Evolutionary conservation across 345 rosid species (phyloP).

Genomic region (Lumnitzera racemosa): DNA sequence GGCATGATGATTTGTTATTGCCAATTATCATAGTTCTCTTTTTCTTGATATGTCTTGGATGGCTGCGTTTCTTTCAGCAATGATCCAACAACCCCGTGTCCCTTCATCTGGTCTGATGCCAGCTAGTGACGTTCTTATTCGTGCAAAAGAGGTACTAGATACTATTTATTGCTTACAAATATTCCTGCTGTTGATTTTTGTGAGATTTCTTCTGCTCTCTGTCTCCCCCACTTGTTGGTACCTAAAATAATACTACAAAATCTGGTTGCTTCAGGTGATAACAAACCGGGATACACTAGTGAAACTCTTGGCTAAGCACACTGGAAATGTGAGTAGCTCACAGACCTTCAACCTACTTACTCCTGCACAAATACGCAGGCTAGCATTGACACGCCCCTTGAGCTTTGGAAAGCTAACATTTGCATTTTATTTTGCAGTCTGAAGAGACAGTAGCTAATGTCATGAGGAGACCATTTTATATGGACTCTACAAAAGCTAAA

Average conservation of each 20-base stretch:
- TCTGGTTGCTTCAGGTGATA: constrained; percentile 34
- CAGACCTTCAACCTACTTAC: too few species aligned
- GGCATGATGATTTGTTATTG: not conserved
- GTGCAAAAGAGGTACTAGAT: constrained; percentile 68
- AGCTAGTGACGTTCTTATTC: constrained; percentile 74
- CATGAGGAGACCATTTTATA: constrained; percentile 61
- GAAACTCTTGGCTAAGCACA: constrained; percentile 78
- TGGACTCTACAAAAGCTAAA: constrained; percentile 67
- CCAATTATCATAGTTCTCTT: constrained; percentile 2
- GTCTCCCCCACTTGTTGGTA: constrained; percentile 3
- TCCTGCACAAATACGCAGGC: not conserved
- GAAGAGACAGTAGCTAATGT: constrained; percentile 54
- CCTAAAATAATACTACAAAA: too few species aligned
- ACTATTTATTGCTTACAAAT: not conserved
- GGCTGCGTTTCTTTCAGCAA: constrained; percentile 35
- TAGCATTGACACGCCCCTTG: constrained; percentile 4
- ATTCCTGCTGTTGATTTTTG: not conserved
- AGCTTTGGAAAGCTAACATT: constrained; percentile 8
- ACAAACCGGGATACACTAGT: constrained; percentile 59
- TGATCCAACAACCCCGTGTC: constrained; percentile 83
- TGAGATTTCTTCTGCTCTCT: not conserved
- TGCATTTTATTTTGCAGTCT: constrained; percentile 31
- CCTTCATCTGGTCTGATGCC: constrained; percentile 84
- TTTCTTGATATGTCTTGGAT: constrained; percentile 7
- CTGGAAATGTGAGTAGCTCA: constrained; percentile 55